phyloP scores from a whole-genome alignment of 306 rosid species.

The Geum urbanum region DNA sequence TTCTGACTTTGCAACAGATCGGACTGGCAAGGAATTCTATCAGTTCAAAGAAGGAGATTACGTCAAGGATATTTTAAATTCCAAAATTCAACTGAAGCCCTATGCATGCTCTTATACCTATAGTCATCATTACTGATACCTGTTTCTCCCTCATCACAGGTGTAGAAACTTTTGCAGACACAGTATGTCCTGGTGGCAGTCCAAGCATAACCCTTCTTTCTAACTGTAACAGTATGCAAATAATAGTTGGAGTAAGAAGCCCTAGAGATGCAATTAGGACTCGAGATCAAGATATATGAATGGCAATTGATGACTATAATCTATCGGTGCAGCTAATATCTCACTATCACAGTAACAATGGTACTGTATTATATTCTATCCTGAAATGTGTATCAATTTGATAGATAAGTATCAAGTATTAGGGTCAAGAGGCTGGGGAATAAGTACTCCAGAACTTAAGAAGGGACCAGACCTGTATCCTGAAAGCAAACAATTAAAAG shows the following conservation, averaged over 20 bases:
- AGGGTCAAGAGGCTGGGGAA: not conserved
- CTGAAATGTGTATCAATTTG: not conserved
- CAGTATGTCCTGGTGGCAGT: slow-evolving; percentile 32
- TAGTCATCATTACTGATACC: slow-evolving; percentile 24
- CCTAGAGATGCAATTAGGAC: not conserved
- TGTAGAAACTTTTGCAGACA: slow-evolving; percentile 21
- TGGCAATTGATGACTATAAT: not conserved
- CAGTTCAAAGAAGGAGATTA: slow-evolving; percentile 18
- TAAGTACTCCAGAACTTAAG: not conserved
- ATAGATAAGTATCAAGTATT: not conserved
- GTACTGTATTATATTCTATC: not conserved
- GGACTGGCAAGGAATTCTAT: slow-evolving; percentile 36
- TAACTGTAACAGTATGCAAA: slow-evolving; percentile 36
- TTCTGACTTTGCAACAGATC: slow-evolving; percentile 34
- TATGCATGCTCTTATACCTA: not conserved
- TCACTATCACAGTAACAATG: not conserved
- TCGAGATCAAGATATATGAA: not conserved
- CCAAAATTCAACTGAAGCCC: not conserved
- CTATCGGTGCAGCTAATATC: not conserved
- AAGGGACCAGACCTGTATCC: not conserved
- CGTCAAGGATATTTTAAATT: not conserved
- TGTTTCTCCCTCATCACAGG: slow-evolving; percentile 20
- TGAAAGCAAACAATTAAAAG: not conserved
- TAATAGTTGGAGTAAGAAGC: not conserved
- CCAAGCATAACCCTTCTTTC: slow-evolving; percentile 48